These are phyloP conservation scores for Argentina anserina DNA, from an alignment of 306 rosid genomes.

Conservation along the genomic window DNA sequence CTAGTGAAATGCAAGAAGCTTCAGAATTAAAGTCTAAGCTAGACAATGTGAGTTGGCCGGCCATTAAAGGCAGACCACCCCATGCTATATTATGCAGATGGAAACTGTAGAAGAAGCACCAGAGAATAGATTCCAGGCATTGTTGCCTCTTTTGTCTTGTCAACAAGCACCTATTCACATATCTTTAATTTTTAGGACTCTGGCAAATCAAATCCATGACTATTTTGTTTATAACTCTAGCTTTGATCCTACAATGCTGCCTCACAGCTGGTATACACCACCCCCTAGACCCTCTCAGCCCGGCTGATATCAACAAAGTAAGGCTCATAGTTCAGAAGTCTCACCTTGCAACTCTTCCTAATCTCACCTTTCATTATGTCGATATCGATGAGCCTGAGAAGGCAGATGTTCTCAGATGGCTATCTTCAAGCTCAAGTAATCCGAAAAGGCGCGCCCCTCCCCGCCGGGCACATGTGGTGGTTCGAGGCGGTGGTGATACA, in stretches of 20 bases:
- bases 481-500: slow-evolving; percentile 52
- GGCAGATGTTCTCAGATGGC: slow-evolving; percentile 57
- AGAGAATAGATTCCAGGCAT: background rate
- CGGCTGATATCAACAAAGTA: slow-evolving; percentile 54
- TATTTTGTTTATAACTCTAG: slow-evolving; percentile 29
- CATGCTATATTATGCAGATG: slow-evolving; percentile 2
- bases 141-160: background rate
- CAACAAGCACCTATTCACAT: background rate
- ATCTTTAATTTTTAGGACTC: slow-evolving; percentile 7
- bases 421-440: slow-evolving; percentile 42
- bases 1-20: slow-evolving; percentile 20
- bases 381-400: slow-evolving; percentile 81
- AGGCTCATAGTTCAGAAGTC: slow-evolving; percentile 49
- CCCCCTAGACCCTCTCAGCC: slow-evolving; percentile 77
- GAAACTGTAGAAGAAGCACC: background rate
- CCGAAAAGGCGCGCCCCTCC: slow-evolving; percentile 25
- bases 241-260: slow-evolving; percentile 32
- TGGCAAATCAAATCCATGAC: slow-evolving; percentile 34
- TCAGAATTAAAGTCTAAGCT: slow-evolving; percentile 20
- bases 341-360: slow-evolving; percentile 57
- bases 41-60: slow-evolving; percentile 9
- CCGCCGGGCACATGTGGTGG: slow-evolving; percentile 70
- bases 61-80: background rate
- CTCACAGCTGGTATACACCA: slow-evolving; percentile 33
- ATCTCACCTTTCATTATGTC: slow-evolving; percentile 64